Base-by-base conservation (phyloP, 257 asterid genomes). In the Verbascum thapsus region DNA sequence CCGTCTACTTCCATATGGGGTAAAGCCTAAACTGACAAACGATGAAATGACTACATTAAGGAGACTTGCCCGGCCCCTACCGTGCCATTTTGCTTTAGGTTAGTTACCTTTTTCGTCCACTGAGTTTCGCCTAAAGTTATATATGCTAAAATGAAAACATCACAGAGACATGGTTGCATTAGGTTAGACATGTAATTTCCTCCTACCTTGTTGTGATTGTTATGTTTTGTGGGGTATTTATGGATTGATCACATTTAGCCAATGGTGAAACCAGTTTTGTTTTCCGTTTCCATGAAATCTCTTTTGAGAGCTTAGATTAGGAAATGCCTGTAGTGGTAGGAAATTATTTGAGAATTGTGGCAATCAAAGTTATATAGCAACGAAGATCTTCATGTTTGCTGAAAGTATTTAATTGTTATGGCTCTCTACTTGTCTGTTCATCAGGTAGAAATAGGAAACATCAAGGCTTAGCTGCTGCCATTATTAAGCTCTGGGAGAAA, bases 401-500 rank as follows among this genome's bases (percentile, higher is more conserved):
- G 15, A 39, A 64, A 41, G 49, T 54, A 5, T 7, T 58, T 59
- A 47, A 10, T 44, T 53, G 61, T 32, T 50, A 50, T 44, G 56
- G 48, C 47, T 60, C 20, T 76, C 49, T 53, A 48, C 17, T 40
- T 45, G 34, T 56, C 57, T 69, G 40, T 63, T 51, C 48, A 17
- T 57, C 90, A 90, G 99, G 99, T 67, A 85, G 97, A 80, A 94
- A 87, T 58, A 84, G 89, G 75, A 90, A 78, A 42, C 99, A 64
- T 66, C 95, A 94, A 77, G 99, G 99, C 42, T 73, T 94, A 78
- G 99, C 99, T 64, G 95, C 84, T 76, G 68, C 97, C 57, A 83
- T 94, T 64, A 71, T 90, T 68, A 94, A 94, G 77, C 91, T 94
- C 39, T 90, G 99, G 99, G 99, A 94, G 87, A 94, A 94, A 77